A percentile compares a stretch with the other conserved stretches of the same genome.
Evolutionary conservation across 306 rosid genomes (phyloP).

Genomic region (Lagenaria siceraria): DNA sequence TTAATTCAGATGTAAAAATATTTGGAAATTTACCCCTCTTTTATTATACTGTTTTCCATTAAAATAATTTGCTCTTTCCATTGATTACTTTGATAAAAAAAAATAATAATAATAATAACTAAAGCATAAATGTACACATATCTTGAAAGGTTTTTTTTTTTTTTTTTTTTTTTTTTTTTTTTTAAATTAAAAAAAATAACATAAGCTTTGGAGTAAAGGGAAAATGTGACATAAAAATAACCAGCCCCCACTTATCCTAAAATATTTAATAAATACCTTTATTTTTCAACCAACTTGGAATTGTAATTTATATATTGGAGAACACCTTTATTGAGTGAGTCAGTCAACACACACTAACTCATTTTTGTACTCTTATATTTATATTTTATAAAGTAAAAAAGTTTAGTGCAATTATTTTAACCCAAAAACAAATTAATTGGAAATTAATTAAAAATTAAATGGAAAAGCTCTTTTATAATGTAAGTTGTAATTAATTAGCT

Average conservation of each 20-base stretch:
- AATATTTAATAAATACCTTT: neutral
- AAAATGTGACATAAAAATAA: neutral
- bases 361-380: neutral
- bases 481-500: neutral
- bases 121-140: neutral
- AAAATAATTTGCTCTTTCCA: too few species aligned
- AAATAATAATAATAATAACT: too few species aligned
- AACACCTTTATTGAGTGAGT: constrained; percentile 5
- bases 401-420: too few species aligned
- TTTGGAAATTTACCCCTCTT: too few species aligned
- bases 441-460: neutral
- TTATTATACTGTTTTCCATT: too few species aligned
- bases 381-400: neutral
- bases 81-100: neutral
- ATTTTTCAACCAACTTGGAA: neutral
- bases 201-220: neutral
- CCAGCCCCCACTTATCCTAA: neutral
- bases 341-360: neutral
- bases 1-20: too few species aligned
- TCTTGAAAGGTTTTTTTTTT: too few species aligned
- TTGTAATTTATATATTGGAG: neutral
- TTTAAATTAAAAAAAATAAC: neutral
- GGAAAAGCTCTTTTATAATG: neutral
- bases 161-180: too few species aligned
- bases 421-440: neutral